Conservation (phyloP, 108 stramenopile genomes). For the Fragilaria crotonensis region DNA sequence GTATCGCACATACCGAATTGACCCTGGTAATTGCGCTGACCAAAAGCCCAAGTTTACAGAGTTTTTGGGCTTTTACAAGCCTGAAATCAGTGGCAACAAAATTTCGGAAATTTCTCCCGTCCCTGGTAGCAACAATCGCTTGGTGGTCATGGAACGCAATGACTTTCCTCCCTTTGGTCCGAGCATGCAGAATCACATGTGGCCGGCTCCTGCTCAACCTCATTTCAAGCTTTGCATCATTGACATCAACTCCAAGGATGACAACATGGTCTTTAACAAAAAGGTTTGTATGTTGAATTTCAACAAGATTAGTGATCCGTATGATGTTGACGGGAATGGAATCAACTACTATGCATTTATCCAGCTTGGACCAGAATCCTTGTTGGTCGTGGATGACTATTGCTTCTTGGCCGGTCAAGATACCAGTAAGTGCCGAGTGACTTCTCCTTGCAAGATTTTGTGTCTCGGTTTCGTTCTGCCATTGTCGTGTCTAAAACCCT, state of each 20-base stretch:
- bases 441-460: slow-evolving; percentile 20
- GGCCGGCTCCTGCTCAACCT: slow-evolving; percentile 19
- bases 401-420: slow-evolving; percentile 33
- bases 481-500: not conserved
- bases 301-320: slow-evolving; percentile 21
- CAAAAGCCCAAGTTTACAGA: too few species aligned
- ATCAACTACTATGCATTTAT: slow-evolving; percentile 33
- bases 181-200: slow-evolving; percentile 13
- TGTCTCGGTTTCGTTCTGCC: slow-evolving; percentile 1
- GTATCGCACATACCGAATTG: slow-evolving; percentile 27
- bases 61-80: slow-evolving; percentile 31
- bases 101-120: slow-evolving; percentile 35
- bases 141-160: slow-evolving; percentile 36
- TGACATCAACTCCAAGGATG: slow-evolving; percentile 17
- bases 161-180: slow-evolving; percentile 17
- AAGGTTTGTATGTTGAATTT: slow-evolving; percentile 31
- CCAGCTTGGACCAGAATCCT: slow-evolving; percentile 26
- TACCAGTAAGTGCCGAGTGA: too few species aligned
- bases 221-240: slow-evolving; percentile 34
- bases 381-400: slow-evolving; percentile 37
- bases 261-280: slow-evolving; percentile 29
- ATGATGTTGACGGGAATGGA: slow-evolving; percentile 38
- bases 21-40: slow-evolving; percentile 1
- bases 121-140: slow-evolving; percentile 16
- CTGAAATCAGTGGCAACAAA: slow-evolving; percentile 25